Conservation (phyloP, 208 protist genomes). For the Herpetomonas tarakana region DNA sequence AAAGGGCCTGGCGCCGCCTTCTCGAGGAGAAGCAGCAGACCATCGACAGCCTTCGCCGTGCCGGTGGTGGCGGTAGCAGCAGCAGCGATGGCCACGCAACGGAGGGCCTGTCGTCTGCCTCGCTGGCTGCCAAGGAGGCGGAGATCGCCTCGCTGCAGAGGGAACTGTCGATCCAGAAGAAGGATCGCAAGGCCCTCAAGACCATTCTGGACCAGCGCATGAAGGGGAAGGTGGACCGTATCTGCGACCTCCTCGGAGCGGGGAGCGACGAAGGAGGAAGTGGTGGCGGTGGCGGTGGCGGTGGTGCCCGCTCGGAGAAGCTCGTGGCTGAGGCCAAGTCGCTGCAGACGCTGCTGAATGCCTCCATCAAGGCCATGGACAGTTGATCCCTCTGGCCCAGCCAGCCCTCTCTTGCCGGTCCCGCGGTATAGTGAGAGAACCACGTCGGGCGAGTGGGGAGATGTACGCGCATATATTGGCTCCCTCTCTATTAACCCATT, state of each 20-base stretch:
- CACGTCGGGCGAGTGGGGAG: too few relatives aligned
- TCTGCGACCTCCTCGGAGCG: constrained; percentile 35
- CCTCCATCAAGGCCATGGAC: constrained; percentile 74
- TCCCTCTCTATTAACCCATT: too few relatives aligned
- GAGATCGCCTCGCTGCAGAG: constrained; percentile 11
- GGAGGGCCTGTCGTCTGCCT: neutral
- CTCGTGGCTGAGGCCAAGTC: constrained; percentile 36
- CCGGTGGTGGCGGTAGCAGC: too few relatives aligned
- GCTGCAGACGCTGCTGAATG: constrained; percentile 68
- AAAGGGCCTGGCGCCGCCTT: neutral
- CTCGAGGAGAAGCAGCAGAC: constrained; percentile 4
- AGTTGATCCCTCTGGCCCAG: too few relatives aligned
- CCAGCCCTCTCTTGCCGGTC: too few relatives aligned
- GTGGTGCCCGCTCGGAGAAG: constrained; percentile 5
- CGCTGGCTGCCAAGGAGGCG: neutral
- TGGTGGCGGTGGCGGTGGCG: neutral
- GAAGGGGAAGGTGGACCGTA: constrained; percentile 69
- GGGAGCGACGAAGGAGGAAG: neutral
- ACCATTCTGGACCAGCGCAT: constrained; percentile 90
- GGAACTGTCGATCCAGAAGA: constrained; percentile 39
- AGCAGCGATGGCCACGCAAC: neutral
- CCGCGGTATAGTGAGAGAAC: too few relatives aligned
- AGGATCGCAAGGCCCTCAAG: constrained; percentile 74
- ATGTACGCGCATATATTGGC: too few relatives aligned
- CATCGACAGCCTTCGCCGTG: neutral